Evolutionary conservation across 106 monocot species (phyloP).

Genomic region (Acorus calamus): DNA sequence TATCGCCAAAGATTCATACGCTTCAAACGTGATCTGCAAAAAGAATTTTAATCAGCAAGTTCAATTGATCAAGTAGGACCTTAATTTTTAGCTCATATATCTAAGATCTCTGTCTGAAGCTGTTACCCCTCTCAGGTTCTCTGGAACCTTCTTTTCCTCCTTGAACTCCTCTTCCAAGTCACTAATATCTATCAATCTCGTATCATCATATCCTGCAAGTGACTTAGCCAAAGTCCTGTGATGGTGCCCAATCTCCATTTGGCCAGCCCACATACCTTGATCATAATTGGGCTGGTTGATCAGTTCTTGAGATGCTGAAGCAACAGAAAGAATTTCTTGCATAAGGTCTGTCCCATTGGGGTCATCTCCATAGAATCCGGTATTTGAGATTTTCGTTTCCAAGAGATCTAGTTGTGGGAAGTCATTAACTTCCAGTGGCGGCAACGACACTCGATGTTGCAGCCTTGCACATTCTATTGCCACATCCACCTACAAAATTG

Average conservation of each 20-base stretch:
- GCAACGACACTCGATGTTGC: slow-evolving; percentile 68
- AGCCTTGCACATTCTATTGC: slow-evolving; percentile 83
- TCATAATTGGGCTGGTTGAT: slow-evolving; percentile 36
- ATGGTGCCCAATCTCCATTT: slow-evolving; percentile 5
- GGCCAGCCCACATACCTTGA: slow-evolving; percentile 25
- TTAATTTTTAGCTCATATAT: background rate
- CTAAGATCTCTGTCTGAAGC: background rate
- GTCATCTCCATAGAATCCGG: slow-evolving; percentile 8
- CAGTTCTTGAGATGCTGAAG: slow-evolving; percentile 61
- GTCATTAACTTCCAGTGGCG: slow-evolving; percentile 59
- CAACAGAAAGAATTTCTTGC: slow-evolving; percentile 63
- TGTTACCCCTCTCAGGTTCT: slow-evolving; percentile 34
- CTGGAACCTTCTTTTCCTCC: slow-evolving; percentile 34
- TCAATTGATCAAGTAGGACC: background rate
- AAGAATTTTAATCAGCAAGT: too few species aligned
- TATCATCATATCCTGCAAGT: slow-evolving; percentile 10
- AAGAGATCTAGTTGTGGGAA: slow-evolving; percentile 32
- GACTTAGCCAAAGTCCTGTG: slow-evolving; percentile 18
- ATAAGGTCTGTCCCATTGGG: slow-evolving; percentile 29
- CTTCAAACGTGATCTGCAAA: too few species aligned
- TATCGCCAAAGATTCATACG: too few species aligned
- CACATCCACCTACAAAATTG: slow-evolving; percentile 49
- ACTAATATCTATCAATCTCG: slow-evolving; percentile 50
- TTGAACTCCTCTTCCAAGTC: slow-evolving; percentile 73
- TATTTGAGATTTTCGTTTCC: slow-evolving; percentile 29